Conservation (phyloP, 2,329 filamentous ascomycete species). For the Colletotrichum sp. region DNA sequence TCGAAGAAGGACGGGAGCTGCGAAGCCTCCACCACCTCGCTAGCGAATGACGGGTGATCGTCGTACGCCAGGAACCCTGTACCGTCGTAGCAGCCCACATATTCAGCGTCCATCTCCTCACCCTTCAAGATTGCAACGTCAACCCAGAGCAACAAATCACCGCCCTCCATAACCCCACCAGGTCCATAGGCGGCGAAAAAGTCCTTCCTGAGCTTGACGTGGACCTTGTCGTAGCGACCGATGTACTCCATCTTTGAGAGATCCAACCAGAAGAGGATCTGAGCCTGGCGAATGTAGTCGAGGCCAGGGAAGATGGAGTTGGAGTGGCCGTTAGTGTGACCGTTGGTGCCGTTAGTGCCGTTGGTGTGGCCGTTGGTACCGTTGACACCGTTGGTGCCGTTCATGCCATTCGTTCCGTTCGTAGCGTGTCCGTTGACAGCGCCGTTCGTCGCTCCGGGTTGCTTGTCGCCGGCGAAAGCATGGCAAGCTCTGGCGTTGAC, state of each 20-base stretch:
- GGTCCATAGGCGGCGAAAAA: constrained; percentile 12
- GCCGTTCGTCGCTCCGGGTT: constrained; percentile 10
- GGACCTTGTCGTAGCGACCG: constrained; percentile 8
- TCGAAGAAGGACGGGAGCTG: constrained; percentile 8
- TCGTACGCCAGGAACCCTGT: constrained; percentile 15
- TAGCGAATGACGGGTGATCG: background rate
- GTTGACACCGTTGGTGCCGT: background rate
- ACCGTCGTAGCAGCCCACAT: constrained; percentile 14
- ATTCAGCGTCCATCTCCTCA: constrained; percentile 16
- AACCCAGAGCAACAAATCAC: constrained; percentile 13
- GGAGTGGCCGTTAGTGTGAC: background rate
- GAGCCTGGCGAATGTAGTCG: constrained; percentile 15
- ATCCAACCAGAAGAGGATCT: constrained; percentile 13
- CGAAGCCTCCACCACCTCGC: background rate
- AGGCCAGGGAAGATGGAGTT: constrained; percentile 11
- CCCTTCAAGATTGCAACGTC: constrained; percentile 11
- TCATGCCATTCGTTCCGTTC: background rate
- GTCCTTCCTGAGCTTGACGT: constrained; percentile 15
- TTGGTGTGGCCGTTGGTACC: background rate
- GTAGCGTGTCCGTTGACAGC: background rate
- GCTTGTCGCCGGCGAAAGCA: constrained; percentile 10
- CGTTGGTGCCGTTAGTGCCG: background rate
- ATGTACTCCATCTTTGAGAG: constrained; percentile 18
- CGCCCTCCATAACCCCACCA: constrained; percentile 12
- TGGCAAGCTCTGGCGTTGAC: constrained; percentile 7